Base-by-base conservation (phyloP, 371 early-diverging fungal genomes). In the Mucor indicus region DNA sequence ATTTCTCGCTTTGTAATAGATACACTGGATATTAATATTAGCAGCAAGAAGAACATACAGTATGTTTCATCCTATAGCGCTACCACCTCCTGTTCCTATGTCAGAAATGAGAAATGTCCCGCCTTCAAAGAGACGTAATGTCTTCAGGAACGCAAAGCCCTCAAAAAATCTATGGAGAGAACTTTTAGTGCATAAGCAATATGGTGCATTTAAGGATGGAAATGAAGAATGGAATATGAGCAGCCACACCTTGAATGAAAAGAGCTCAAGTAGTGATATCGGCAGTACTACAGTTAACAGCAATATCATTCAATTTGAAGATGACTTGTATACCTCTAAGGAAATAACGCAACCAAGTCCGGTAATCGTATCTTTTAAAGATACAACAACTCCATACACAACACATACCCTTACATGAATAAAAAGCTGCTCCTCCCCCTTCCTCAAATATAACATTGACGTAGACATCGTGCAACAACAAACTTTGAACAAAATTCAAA, bases 1-100 rank as follows among this genome's bases (percentile, higher is more conserved):
- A n/a, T 23, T 12, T 38, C 4, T 31, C 23, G 1, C 19, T 16
- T 25, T 44, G 10, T 13, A 22, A 4, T 40, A 58, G 58, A 52
- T 48, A 1, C 53, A 58, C 24, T 58, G 58, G 58, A 58, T 58
- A n/a, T 13, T 58, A 4, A 52, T 58, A 17, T 29, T 58, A 11
- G 52, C 56, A 25, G 44, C 56, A 11, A 44, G 30, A 11, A 8
- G 23, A 30, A 20, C 48, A 11, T 49, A 44, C 12, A 32, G 30
- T 4, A n/a, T n/a, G n/a, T 55, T 49, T 24, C 49, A 48, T 22
- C 25, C 17, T 20, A 33, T 15, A 24, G 11, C 43, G 21, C 32
- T 48, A 5, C 44, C 55, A 5, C 55, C 55, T 2, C 31, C 37
- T 33, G 35, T n/a, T 33, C 4, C 30, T 29, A 29, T 8, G 6